Conservation (phyloP, 257 asterid species). For the Nicotiana tomentosiformis region DNA sequence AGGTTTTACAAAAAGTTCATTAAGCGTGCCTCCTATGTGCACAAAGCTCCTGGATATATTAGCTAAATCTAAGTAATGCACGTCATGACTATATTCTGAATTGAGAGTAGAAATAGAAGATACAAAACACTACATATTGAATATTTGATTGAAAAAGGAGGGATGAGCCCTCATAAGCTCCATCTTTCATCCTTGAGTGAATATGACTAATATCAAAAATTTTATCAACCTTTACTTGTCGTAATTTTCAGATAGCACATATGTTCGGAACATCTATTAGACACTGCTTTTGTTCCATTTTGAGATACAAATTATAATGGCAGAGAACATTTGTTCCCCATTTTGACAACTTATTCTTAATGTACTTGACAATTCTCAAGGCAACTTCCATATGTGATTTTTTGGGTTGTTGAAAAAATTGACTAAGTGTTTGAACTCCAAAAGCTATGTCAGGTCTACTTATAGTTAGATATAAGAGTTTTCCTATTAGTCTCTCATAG, state of each 20-base stretch:
- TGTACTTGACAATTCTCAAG: no score
- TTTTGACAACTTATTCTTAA: no score
- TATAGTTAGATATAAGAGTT: no score
- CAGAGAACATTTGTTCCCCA: conserved; percentile 25
- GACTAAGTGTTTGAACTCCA: no score
- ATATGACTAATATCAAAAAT: conserved; percentile 49
- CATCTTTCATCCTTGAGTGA: conserved; percentile 68
- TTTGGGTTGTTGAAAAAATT: no score
- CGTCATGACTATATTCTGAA: background rate
- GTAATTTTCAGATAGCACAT: conserved; percentile 45
- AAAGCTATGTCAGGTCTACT: no score
- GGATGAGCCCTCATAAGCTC: conserved; percentile 64
- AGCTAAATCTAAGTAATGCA: background rate
- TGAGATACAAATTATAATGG: conserved; percentile 14
- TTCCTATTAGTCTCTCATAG: no score
- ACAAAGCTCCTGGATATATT: background rate
- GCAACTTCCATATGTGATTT: no score
- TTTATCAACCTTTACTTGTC: conserved; percentile 45
- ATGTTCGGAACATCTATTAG: conserved; percentile 11
- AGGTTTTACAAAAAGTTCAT: background rate
- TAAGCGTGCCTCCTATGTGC: background rate
- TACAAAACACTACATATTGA: conserved; percentile 48
- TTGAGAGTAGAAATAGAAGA: background rate
- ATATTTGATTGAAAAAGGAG: conserved; percentile 60
- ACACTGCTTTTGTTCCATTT: conserved; percentile 19